phyloP scores from a whole-genome alignment of 129 eudicot species.

The Saussurea involucrata region DNA sequence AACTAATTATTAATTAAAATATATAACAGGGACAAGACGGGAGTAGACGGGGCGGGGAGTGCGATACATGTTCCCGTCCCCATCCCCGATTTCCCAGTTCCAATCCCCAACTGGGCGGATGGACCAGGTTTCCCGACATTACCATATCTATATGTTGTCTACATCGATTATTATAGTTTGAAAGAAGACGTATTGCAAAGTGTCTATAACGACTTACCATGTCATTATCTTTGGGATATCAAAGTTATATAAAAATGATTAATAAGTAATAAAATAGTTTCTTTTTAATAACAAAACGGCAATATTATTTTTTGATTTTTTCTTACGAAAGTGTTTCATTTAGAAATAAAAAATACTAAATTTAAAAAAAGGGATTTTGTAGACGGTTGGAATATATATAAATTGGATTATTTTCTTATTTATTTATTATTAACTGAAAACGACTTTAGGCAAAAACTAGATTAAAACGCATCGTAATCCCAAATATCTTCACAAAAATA shows the following conservation, averaged over 20 bases:
- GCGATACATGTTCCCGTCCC: no score
- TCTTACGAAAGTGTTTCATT: neutral
- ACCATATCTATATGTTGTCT: neutral
- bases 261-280: neutral
- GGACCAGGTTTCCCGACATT: no score
- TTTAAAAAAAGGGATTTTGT: neutral
- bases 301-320: neutral
- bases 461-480: neutral
- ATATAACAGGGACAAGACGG: no score
- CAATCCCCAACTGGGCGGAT: no score
- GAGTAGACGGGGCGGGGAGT: no score
- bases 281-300: neutral
- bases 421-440: neutral
- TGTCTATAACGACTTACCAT: neutral
- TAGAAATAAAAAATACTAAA: neutral
- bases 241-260: neutral
- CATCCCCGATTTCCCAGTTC: no score
- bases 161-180: neutral
- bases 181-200: neutral
- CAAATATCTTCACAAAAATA: neutral
- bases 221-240: neutral
- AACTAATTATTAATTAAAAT: no score
- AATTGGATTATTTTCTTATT: neutral
- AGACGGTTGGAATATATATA: neutral
- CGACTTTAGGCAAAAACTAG: neutral